These are phyloP conservation scores for Malbranchea zuffiana DNA, from an alignment of 2,329 filamentous ascomycete species.

Conservation along the genomic window DNA sequence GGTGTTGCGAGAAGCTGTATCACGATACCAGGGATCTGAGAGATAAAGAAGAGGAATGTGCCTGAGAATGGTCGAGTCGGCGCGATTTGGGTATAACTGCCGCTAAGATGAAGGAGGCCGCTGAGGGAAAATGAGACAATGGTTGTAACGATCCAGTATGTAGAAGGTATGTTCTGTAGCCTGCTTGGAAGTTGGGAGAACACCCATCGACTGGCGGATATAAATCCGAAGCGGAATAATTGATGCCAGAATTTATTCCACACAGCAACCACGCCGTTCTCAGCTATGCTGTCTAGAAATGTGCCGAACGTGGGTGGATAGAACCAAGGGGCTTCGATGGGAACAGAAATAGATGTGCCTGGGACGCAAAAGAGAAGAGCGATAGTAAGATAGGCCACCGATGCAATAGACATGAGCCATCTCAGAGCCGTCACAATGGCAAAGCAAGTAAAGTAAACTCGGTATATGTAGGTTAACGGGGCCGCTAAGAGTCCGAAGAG, in stretches of 20 bases:
- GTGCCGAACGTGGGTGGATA: slow-evolving; percentile 50
- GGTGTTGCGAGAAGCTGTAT: slow-evolving; percentile 43
- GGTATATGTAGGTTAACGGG: slow-evolving; percentile 43
- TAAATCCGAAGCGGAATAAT: slow-evolving; percentile 57
- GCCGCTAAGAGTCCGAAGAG: slow-evolving; percentile 34
- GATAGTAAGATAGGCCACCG: slow-evolving; percentile 48
- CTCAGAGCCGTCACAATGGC: slow-evolving; percentile 52
- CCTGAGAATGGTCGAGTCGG: slow-evolving; percentile 45
- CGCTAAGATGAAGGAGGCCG: slow-evolving; percentile 53
- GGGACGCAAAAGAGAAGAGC: slow-evolving; percentile 41
- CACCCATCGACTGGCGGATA: slow-evolving; percentile 31
- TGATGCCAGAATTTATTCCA: slow-evolving; percentile 92
- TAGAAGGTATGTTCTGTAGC: slow-evolving; percentile 13
- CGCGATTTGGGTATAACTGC: slow-evolving; percentile 56
- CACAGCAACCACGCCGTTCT: slow-evolving; percentile 64
- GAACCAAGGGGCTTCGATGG: slow-evolving; percentile 50
- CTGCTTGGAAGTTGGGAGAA: slow-evolving; percentile 21
- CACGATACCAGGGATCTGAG: slow-evolving; percentile 56
- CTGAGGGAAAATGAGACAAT: slow-evolving; percentile 27
- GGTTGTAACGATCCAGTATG: slow-evolving; percentile 13
- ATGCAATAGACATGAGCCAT: slow-evolving; percentile 49
- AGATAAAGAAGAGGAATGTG: slow-evolving; percentile 57
- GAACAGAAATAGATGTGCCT: slow-evolving; percentile 49
- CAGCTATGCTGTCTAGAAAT: slow-evolving; percentile 31
- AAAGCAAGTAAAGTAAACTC: slow-evolving; percentile 45